Conservation (phyloP, 2,329 filamentous ascomycete species). For the Penicillium sp. region DNA sequence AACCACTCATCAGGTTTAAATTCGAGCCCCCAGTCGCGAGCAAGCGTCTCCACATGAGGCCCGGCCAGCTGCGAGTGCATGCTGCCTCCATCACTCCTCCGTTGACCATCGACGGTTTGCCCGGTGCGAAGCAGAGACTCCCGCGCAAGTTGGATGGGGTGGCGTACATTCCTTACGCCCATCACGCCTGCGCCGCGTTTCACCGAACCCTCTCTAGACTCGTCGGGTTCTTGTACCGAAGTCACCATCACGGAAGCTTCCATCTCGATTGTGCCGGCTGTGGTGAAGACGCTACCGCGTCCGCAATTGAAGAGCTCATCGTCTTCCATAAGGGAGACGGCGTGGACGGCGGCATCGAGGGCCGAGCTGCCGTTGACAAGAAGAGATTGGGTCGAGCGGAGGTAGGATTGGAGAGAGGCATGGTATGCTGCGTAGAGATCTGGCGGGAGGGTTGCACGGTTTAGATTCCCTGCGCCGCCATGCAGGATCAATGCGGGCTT, state of each 20-base stretch:
- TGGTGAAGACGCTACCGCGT: constrained; percentile 81
- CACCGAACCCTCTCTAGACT: constrained; percentile 44
- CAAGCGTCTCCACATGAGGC: constrained; percentile 66
- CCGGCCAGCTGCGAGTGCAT: constrained; percentile 69
- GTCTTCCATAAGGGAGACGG: constrained; percentile 73
- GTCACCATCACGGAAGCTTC: constrained; percentile 87
- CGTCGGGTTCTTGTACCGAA: constrained; percentile 19
- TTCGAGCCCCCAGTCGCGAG: constrained; percentile 61
- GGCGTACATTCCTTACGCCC: constrained; percentile 69
- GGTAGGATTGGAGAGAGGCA: constrained; percentile 60
- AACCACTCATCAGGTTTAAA: constrained; percentile 70
- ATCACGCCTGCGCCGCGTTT: constrained; percentile 79
- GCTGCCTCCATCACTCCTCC: constrained; percentile 33
- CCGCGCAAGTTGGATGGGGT: constrained; percentile 72
- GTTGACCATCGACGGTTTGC: constrained; percentile 59
- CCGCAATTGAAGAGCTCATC: constrained; percentile 81
- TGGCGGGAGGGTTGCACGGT: constrained; percentile 57
- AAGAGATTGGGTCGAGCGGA: constrained; percentile 47
- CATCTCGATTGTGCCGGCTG: constrained; percentile 77
- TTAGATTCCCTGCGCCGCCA: constrained; percentile 70
- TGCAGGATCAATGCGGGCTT: constrained; percentile 66
- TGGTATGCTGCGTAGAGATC: constrained; percentile 60
- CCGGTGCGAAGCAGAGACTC: constrained; percentile 60
- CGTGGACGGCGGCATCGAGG: constrained; percentile 71
- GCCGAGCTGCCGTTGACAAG: constrained; percentile 54